Percentiles rank a stretch among this genome's conserved stretches.
Evolutionary conservation across 2,329 filamentous ascomycete genomes (phyloP).

Genomic region (Cytospora chrysosperma): DNA sequence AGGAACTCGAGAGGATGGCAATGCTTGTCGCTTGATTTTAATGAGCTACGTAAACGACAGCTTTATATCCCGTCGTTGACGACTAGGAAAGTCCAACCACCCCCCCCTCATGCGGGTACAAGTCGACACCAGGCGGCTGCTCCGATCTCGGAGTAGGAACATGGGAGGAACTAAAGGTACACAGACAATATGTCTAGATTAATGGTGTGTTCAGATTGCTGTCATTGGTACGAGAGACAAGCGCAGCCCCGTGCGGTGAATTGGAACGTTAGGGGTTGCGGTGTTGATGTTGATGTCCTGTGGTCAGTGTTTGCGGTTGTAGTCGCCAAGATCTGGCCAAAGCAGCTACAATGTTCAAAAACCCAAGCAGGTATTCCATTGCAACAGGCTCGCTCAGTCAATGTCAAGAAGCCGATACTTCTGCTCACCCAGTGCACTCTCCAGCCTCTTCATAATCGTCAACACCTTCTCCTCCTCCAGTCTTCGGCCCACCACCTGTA

Average conservation of each 20-base stretch:
- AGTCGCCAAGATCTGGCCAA: background rate
- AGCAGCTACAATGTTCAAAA: background rate
- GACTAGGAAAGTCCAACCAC: background rate
- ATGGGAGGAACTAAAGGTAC: background rate
- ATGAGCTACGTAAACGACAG: no score
- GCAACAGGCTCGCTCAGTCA: background rate
- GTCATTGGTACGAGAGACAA: background rate
- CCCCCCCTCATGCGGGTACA: background rate
- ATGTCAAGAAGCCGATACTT: constrained; percentile 39
- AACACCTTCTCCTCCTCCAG: constrained; percentile 88
- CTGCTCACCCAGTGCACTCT: constrained; percentile 65
- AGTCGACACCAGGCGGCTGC: background rate
- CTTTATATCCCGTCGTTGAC: background rate
- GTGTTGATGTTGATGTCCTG: background rate
- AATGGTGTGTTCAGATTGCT: background rate
- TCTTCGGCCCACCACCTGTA: constrained; percentile 78
- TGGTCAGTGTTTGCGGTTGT: background rate
- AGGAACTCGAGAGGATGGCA: background rate
- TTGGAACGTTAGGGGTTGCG: background rate
- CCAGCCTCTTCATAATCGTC: constrained; percentile 74
- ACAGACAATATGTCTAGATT: background rate
- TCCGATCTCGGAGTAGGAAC: background rate
- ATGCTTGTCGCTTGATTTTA: background rate
- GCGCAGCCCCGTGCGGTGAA: background rate
- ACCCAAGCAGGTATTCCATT: no score